Evolutionary conservation across 2,329 filamentous ascomycete genomes (phyloP).

Genomic region (Alternaria sp.): DNA sequence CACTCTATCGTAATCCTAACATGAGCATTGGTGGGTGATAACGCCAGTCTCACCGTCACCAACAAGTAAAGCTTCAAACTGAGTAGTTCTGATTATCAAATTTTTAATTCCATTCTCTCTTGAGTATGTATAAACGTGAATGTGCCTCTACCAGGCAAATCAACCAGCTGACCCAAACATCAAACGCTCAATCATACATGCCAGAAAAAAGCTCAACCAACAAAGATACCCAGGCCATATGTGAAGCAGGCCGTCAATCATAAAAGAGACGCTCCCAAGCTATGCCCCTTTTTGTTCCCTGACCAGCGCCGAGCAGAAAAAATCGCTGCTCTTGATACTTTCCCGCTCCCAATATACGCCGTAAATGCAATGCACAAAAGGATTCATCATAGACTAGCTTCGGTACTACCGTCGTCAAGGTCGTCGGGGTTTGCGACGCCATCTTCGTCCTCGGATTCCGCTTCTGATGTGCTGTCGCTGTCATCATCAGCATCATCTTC

Average conservation of each 20-base stretch:
- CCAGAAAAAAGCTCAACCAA: background rate
- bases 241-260: background rate
- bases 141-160: background rate
- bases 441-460: background rate
- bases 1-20: too few species aligned
- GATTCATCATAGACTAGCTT: slow-evolving; percentile 5
- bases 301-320: background rate
- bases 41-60: background rate
- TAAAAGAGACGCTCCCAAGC: background rate
- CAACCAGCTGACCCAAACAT: background rate
- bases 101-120: background rate
- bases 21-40: background rate
- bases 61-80: background rate
- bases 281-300: background rate
- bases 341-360: background rate
- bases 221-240: background rate
- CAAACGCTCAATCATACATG: background rate
- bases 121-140: background rate
- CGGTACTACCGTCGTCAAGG: slow-evolving; percentile 9
- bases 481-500: slow-evolving; percentile 4
- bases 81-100: background rate
- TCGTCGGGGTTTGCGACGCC: background rate
- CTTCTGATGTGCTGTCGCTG: slow-evolving; percentile 14
- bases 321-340: background rate
- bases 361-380: background rate